A percentile compares a stretch with the other conserved stretches of the same genome.
Evolutionary conservation across 1,139 yeast species (phyloP).

Genomic region (Sugiyamaella sp.): DNA sequence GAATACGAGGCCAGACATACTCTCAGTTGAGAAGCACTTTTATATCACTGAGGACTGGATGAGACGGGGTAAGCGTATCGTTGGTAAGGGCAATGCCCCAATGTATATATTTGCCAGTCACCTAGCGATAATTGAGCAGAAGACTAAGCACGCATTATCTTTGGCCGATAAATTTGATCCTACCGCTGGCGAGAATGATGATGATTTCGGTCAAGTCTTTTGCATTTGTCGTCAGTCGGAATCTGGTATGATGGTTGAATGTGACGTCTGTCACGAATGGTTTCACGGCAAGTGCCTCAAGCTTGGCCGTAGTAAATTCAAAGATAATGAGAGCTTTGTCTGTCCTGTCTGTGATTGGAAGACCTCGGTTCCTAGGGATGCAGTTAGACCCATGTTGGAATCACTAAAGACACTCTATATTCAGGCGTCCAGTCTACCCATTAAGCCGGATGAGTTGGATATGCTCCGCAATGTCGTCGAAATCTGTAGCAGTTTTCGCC

Average conservation of each 20-base stretch:
- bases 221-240: slow-evolving; percentile 75
- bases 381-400: slow-evolving; percentile 42
- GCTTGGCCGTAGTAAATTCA: slow-evolving; percentile 36
- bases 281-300: slow-evolving; percentile 71
- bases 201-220: slow-evolving; percentile 44
- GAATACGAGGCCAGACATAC: slow-evolving; percentile 28
- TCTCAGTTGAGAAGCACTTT: slow-evolving; percentile 29
- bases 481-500: slow-evolving; percentile 36
- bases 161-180: slow-evolving; percentile 46
- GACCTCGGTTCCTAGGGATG: slow-evolving; percentile 40
- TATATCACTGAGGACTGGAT: slow-evolving; percentile 48
- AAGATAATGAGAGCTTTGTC: slow-evolving; percentile 48
- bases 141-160: slow-evolving; percentile 47
- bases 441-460: slow-evolving; percentile 37
- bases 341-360: slow-evolving; percentile 71
- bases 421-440: slow-evolving; percentile 33
- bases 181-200: slow-evolving; percentile 8
- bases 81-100: slow-evolving; percentile 46
- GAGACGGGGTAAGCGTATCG: slow-evolving; percentile 45
- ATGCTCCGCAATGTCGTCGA: slow-evolving; percentile 43
- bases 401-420: slow-evolving; percentile 41
- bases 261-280: slow-evolving; percentile 82
- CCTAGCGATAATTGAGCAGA: slow-evolving; percentile 42
- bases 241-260: slow-evolving; percentile 73
- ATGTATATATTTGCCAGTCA: slow-evolving; percentile 41